Conservation (phyloP, 2,329 filamentous ascomycete species). For the Neofusicoccum sp. region DNA sequence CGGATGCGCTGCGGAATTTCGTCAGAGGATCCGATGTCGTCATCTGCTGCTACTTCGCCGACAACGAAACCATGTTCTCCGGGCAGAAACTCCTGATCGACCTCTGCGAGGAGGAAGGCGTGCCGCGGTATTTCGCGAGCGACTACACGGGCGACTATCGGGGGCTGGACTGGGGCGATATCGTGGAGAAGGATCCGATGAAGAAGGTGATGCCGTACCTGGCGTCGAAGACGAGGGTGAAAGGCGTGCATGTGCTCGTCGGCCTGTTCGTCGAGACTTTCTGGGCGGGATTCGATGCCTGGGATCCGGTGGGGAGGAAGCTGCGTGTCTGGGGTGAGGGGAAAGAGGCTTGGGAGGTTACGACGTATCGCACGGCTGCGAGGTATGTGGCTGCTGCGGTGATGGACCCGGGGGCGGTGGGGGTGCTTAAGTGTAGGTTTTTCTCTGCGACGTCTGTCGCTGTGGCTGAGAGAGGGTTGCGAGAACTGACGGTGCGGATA, state of each 20-base stretch:
- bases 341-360: constrained; percentile 39
- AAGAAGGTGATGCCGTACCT: constrained; percentile 42
- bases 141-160: constrained; percentile 45
- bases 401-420: constrained; percentile 25
- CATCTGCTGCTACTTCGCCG: constrained; percentile 43
- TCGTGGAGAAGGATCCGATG: constrained; percentile 42
- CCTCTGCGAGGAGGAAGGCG: constrained; percentile 34
- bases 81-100: constrained; percentile 46
- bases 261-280: constrained; percentile 40
- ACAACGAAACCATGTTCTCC: constrained; percentile 39
- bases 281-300: constrained; percentile 26
- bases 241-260: constrained; percentile 43
- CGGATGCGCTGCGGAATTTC: constrained; percentile 26
- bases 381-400: constrained; percentile 35
- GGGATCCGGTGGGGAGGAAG: constrained; percentile 24
- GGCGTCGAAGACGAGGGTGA: constrained; percentile 33
- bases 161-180: constrained; percentile 38
- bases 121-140: constrained; percentile 43
- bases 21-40: constrained; percentile 36
- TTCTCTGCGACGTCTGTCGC: not conserved
- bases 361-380: constrained; percentile 39
- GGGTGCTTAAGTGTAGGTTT: constrained; percentile 25
- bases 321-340: constrained; percentile 39
- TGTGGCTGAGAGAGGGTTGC: too few relatives aligned
- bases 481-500: constrained; percentile 18